Base-by-base conservation (phyloP, 2,329 filamentous ascomycete species). In the Aspergillus hiratsukae region DNA sequence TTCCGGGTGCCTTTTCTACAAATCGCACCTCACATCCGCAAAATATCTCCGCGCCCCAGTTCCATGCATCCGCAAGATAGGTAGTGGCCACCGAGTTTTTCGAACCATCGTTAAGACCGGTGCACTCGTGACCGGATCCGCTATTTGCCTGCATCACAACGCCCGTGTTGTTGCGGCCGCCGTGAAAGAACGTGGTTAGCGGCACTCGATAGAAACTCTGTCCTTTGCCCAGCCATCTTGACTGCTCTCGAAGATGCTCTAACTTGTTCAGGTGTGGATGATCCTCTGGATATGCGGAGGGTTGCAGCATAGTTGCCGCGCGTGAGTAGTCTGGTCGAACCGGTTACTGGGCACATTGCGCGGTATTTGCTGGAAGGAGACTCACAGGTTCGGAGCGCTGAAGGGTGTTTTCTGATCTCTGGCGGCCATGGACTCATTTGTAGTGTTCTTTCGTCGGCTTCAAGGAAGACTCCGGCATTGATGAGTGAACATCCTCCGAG, bases 11-110 rank as follows among this genome's bases (percentile, higher is more conserved):
- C 66, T 84, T 81, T 54, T 82, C 79, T 51, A 89, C 75, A 64
- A 87, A 82, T 48, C 83, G 77, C 1, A 88, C 86, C 67, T 89
- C 85, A 58, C 84, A 85, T 62, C 85, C 81, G 69, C 86, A 89
- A 60, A 89, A 89, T 70, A 89, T 83, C 64, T 89, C 85, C 11
- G 86, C 84, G 8, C 86, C 87, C 84, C 85, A 87, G 64, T 87
- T 87, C 86, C 85, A 88, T 1, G 87, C 85, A 68, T 89, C 86
- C 7, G 83, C 79, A 7, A 89, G 73, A 63, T 89, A 89, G 0
- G 86, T 89, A 40, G 87, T 83, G 1, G 57, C 49, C 4, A 62
- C 53, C 85, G 75, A 0, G 83, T 87, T 10, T 82, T 82, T 86
- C 19, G 80, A 87, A 70, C 84, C 84, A 67, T 89, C 86, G 61